Percentiles rank a stretch among this genome's conserved stretches.
Conservation (phyloP, 1,139 yeast species). For the Taphrina communis region DNA sequence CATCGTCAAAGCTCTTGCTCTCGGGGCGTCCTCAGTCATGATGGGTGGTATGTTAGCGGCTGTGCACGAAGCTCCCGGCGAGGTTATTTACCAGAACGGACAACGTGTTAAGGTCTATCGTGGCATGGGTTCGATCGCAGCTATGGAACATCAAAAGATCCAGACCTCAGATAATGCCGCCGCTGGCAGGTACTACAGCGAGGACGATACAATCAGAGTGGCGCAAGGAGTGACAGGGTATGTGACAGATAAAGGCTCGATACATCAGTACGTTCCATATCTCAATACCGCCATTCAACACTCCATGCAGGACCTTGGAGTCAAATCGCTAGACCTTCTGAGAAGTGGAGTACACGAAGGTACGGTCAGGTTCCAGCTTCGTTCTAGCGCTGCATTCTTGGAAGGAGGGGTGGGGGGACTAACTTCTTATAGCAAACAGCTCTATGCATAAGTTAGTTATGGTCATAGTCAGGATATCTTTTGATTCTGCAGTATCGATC, state of each 20-base stretch:
- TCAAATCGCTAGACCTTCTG: constrained; percentile 66
- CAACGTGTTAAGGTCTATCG: constrained; percentile 96
- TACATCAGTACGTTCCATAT: constrained; percentile 91
- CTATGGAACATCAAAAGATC: constrained; percentile 82
- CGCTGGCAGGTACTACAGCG: constrained; percentile 96
- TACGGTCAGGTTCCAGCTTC: constrained; percentile 87
- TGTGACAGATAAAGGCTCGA: constrained; percentile 95
- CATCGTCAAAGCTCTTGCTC: constrained; percentile 92
- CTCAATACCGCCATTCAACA: constrained; percentile 95
- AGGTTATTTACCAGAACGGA: constrained; percentile 96
- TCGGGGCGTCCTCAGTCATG: constrained; percentile 98
- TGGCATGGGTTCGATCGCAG: constrained; percentile 99
- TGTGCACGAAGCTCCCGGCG: constrained; percentile 98
- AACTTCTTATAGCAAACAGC: constrained; percentile 95
- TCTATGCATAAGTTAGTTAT: constrained; percentile 56
- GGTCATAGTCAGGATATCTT: too few relatives aligned
- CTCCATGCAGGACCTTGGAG: constrained; percentile 98
- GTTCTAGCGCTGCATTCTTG: constrained; percentile 98
- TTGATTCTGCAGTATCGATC: too few relatives aligned
- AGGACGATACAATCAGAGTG: constrained; percentile 89
- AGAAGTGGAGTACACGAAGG: constrained; percentile 70
- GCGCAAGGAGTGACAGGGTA: constrained; percentile 99
- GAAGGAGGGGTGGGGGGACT: constrained; percentile 99
- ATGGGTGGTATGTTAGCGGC: constrained; percentile 99
- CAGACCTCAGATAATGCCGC: constrained; percentile 83